phyloP scores from a whole-genome alignment of 1,284 basidiomycete species.

The Earliella scabrosa region DNA sequence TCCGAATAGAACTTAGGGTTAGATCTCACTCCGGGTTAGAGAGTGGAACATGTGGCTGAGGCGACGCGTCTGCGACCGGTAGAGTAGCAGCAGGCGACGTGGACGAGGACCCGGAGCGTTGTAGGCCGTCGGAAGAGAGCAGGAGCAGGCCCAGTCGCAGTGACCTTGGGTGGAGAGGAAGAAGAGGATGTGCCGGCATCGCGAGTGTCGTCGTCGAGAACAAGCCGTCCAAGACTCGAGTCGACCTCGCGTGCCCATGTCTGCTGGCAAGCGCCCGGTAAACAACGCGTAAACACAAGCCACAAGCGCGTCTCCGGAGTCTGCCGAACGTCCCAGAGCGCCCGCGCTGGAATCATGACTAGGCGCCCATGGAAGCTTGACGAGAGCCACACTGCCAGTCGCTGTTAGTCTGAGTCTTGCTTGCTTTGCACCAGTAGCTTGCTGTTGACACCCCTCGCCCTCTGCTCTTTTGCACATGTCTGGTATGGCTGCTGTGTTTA shows the following conservation, averaged over 20 bases:
- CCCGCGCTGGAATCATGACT: no score
- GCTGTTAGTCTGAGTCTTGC: neutral
- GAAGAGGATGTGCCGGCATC: conserved; percentile 5
- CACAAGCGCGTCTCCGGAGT: neutral
- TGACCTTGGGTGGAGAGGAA: conserved; percentile 5
- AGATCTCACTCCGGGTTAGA: conserved; percentile 46
- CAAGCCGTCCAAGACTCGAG: neutral
- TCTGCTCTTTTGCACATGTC: neutral
- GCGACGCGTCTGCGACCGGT: conserved; percentile 25
- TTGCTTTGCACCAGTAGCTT: conserved; percentile 1
- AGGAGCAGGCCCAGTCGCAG: neutral
- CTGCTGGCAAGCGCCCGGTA: neutral
- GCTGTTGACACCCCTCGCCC: neutral
- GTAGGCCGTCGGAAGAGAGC: conserved; percentile 25
- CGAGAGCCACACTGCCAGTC: no score
- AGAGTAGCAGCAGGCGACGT: conserved; percentile 13
- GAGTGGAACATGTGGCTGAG: conserved; percentile 36
- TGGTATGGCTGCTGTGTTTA: neutral
- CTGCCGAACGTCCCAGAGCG: no score
- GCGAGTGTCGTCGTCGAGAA: conserved; percentile 22
- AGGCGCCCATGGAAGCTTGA: no score
- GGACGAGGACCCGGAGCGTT: conserved; percentile 35
- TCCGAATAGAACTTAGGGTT: conserved; percentile 51
- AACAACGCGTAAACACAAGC: neutral
- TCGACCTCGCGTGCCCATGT: no score